Evolutionary conservation across 2,329 filamentous ascomycete genomes (phyloP), one percentile per base, ranked within the genome.

Genomic region (Thielaviopsis musarum): DNA sequence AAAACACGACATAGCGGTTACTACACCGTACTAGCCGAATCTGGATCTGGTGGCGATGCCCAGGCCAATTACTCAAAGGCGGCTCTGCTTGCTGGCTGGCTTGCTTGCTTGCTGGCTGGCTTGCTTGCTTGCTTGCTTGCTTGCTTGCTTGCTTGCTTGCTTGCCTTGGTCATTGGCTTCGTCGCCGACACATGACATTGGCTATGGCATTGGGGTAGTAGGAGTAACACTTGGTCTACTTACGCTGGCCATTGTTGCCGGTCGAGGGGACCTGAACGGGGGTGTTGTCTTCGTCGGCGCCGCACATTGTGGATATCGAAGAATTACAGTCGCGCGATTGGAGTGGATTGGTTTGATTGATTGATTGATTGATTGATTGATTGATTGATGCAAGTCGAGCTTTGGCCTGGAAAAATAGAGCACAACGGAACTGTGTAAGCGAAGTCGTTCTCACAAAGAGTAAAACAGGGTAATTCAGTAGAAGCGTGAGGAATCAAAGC

Each of bases 231-330:
- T 38, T 34, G 10, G 19, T 45, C n/a, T 22, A 61, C 59, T 57
- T 58, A 61, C 60, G 45, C 13, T 53, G 59, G 22, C 60, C 57
- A 17, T 61, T 48, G 15, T n/a, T 41, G 22, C 48, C 49, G 41
- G 52, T 49, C 12, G 45, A 34, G 38, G 56, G 38, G 38, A 45
- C 38, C 34, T 52, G 26, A 26, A 58, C 53, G 28, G 57, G 56
- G 26, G 60, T 61, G 49, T 59, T 61, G 52, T 61, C 60, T 56
- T 61, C 57, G 53, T 61, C 57, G 53, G 26, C 54, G 30, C 60
- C 54, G 54, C 60, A 61, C 60, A 61, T 61, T 49, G 19, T 61
- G 53, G 26, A 48, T 54, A 45, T 45, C 38, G 38, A 45, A n/a
- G 38, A 45, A 45, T 45, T 45, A 45, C 38, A 17, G 38, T 45